Evolutionary conservation across 257 asterid species (phyloP).

Genomic region (Ocimum tenuiflorum): DNA sequence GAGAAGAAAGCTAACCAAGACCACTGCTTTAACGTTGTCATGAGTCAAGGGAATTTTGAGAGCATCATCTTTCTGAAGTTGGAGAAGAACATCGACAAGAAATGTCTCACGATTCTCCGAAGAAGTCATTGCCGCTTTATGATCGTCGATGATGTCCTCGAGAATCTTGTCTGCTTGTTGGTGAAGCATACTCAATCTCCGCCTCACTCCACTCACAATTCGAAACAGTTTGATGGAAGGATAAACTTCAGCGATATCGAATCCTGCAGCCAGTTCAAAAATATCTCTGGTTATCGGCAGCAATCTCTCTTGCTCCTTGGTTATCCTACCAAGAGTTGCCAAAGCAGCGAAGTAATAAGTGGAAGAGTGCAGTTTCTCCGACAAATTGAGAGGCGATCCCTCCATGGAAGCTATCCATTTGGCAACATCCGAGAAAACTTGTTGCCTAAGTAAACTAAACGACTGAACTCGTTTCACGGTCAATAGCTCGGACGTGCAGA

Average conservation of each 20-base stretch:
- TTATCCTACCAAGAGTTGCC: not conserved
- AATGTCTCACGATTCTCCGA: not conserved
- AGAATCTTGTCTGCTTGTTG: constrained; percentile 16
- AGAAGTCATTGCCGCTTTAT: not conserved
- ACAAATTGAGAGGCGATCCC: constrained; percentile 6
- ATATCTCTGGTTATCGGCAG: not conserved
- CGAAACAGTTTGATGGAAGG: constrained; percentile 25
- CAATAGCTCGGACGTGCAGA: constrained; percentile 33
- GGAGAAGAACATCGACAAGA: constrained; percentile 26
- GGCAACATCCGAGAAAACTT: not conserved
- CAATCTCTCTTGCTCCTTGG: not conserved
- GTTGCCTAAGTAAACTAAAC: constrained; percentile 20
- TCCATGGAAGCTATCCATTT: constrained; percentile 6
- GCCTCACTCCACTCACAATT: constrained; percentile 20
- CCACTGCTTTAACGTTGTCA: constrained; percentile 17
- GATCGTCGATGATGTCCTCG: constrained; percentile 20
- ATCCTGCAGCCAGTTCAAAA: constrained; percentile 15
- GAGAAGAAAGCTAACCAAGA: constrained; percentile 1
- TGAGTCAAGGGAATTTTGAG: not conserved
- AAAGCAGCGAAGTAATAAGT: not conserved
- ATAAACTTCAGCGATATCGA: constrained; percentile 24
- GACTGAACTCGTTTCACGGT: constrained; percentile 30
- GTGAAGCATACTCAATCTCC: constrained; percentile 18
- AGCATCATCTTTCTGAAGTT: not conserved
- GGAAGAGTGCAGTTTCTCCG: not conserved